Evolutionary conservation across 148 eudicot genomes (phyloP).

Genomic region (Amaranthus cruentus): DNA sequence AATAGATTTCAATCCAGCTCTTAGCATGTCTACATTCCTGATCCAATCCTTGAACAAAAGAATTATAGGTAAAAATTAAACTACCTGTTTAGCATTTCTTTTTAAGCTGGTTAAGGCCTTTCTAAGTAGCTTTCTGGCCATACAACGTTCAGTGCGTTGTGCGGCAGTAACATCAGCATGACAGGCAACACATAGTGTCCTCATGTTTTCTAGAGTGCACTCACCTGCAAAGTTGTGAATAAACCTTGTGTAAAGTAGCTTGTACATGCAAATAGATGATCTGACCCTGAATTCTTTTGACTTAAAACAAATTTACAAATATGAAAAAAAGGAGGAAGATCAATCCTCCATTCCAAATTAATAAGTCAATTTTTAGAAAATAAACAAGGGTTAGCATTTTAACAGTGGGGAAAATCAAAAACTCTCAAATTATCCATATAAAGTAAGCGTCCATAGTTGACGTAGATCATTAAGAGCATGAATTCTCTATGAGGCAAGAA

Average conservation of each 20-base stretch:
- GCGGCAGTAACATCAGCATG: conserved; percentile 88
- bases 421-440: not conserved
- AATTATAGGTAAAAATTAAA: not conserved
- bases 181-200: conserved; percentile 91
- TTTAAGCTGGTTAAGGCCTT: conserved; percentile 29
- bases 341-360: not conserved
- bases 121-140: conserved; percentile 53
- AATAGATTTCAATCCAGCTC: not conserved
- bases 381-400: not conserved
- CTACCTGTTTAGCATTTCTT: conserved; percentile 37
- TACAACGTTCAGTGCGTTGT: conserved; percentile 64
- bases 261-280: not conserved
- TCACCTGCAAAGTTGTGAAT: conserved; percentile 51
- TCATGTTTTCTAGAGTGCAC: conserved; percentile 86
- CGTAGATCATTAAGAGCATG: not conserved
- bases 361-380: not conserved
- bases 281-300: not conserved
- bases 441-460: not conserved
- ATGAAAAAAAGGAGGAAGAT: not conserved
- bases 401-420: not conserved
- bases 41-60: not conserved
- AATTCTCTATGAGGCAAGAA: not conserved
- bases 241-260: not conserved
- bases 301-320: not conserved
- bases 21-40: not conserved